Percentiles rank a stretch among this genome's conserved stretches.
Conservation (phyloP, 1,284 basidiomycete species). For the Leccinum subrobustum region DNA sequence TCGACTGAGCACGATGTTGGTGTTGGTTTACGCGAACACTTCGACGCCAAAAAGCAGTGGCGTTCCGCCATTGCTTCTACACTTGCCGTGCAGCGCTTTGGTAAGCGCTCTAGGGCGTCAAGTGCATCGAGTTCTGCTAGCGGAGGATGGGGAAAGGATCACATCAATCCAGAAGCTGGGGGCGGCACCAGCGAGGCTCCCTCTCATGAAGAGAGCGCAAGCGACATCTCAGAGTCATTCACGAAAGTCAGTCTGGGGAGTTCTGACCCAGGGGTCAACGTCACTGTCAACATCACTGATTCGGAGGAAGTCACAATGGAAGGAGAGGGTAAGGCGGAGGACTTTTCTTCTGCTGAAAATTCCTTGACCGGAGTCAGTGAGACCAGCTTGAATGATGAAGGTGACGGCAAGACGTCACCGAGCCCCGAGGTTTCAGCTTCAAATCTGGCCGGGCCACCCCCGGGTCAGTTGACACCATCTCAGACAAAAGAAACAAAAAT, state of each 20-base stretch:
- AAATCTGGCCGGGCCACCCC: background rate
- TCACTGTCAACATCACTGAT: constrained; percentile 34
- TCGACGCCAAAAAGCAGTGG: constrained; percentile 71
- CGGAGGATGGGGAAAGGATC: constrained; percentile 34
- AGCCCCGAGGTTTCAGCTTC: background rate
- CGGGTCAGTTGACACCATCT: background rate
- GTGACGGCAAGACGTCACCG: background rate
- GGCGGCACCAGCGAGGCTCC: constrained; percentile 4
- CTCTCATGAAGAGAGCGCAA: constrained; percentile 22
- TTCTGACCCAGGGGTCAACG: constrained; percentile 26
- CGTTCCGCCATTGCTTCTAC: constrained; percentile 63
- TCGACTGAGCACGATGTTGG: constrained; percentile 71
- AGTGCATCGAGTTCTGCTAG: constrained; percentile 33
- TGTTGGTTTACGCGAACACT: constrained; percentile 73
- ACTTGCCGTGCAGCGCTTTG: constrained; percentile 54
- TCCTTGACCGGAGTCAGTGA: constrained; percentile 22
- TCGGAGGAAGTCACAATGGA: constrained; percentile 28
- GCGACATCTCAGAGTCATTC: constrained; percentile 24
- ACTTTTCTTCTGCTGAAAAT: constrained; percentile 16
- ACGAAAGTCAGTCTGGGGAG: constrained; percentile 31
- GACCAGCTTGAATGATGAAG: constrained; percentile 13
- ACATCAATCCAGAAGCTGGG: constrained; percentile 18
- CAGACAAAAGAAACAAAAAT: background rate
- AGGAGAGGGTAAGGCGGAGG: constrained; percentile 27
- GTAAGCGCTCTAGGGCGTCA: constrained; percentile 37